phyloP scores from a whole-genome alignment of 352 stramenopile genomes.

The Phytophthora cactorum region DNA sequence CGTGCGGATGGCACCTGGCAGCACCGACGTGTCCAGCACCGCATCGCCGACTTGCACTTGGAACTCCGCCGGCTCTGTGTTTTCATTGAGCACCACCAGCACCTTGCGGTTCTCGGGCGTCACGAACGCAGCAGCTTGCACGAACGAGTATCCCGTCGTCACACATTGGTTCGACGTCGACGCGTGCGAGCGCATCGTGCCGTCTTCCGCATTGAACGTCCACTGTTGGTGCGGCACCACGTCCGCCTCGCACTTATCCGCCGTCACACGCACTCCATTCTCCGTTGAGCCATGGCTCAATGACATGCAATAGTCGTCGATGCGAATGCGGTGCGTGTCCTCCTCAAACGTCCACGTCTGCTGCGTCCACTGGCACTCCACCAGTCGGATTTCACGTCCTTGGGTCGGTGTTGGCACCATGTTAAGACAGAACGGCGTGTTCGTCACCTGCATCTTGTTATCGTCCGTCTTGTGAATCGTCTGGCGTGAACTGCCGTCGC shows the following conservation, averaged over 20 bases:
- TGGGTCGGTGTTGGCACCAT: slow-evolving; percentile 33
- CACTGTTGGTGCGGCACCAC: slow-evolving; percentile 52
- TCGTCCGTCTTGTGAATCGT: slow-evolving; percentile 54
- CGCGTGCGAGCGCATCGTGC: slow-evolving; percentile 47
- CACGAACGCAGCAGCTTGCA: slow-evolving; percentile 69
- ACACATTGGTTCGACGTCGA: slow-evolving; percentile 53
- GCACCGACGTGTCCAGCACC: slow-evolving; percentile 38
- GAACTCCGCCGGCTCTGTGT: slow-evolving; percentile 74
- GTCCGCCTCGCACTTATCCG: slow-evolving; percentile 40
- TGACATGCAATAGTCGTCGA: slow-evolving; percentile 62
- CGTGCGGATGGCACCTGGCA: slow-evolving; percentile 66
- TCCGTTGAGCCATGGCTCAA: slow-evolving; percentile 61
- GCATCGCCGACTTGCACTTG: slow-evolving; percentile 51
- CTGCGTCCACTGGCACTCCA: slow-evolving; percentile 65
- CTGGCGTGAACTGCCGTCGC: slow-evolving; percentile 69
- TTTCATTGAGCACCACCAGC: slow-evolving; percentile 81
- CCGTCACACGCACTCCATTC: slow-evolving; percentile 52
- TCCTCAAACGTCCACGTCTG: slow-evolving; percentile 71
- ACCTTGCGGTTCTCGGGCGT: slow-evolving; percentile 75
- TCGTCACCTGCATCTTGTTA: slow-evolving; percentile 66
- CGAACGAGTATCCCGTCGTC: slow-evolving; percentile 73
- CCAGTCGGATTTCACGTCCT: slow-evolving; percentile 59
- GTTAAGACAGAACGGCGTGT: slow-evolving; percentile 65
- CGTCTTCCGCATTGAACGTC: slow-evolving; percentile 50
- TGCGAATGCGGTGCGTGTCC: slow-evolving; percentile 43